These are phyloP conservation scores for Penicillium sclerotigenum DNA, from an alignment of 2,329 filamentous ascomycete genomes.

Conservation along the genomic window DNA sequence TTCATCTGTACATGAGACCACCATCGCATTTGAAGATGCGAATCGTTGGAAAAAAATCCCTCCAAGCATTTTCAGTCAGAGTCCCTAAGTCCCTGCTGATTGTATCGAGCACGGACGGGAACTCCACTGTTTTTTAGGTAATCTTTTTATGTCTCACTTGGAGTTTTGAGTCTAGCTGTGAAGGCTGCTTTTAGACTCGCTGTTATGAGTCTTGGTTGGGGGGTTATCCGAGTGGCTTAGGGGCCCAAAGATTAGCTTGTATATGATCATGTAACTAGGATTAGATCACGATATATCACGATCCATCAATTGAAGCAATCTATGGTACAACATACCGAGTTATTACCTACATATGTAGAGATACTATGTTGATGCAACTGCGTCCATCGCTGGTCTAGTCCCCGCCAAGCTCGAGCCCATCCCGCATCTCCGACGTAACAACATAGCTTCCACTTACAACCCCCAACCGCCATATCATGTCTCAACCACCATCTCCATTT, in stretches of 20 bases:
- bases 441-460: conserved; percentile 10
- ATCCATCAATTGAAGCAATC: neutral
- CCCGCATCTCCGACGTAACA: neutral
- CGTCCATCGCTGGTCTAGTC: neutral
- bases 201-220: neutral
- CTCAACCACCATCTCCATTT: conserved; percentile 25
- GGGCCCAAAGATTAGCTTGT: neutral
- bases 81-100: neutral
- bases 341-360: neutral
- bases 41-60: neutral
- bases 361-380: neutral
- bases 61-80: neutral
- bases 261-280: conserved; percentile 1
- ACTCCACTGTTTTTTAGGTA: too few species aligned
- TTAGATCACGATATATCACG: conserved; percentile 1
- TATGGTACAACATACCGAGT: neutral
- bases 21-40: neutral
- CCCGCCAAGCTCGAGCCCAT: conserved; percentile 16
- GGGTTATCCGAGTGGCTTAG: neutral
- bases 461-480: conserved; percentile 20
- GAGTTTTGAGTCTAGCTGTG: neutral
- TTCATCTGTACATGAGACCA: neutral
- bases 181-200: neutral
- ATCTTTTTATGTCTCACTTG: neutral
- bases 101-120: neutral